Evolutionary conservation across 192 early-diverging fungal species (phyloP).

Genomic region (Podila minutissima): DNA sequence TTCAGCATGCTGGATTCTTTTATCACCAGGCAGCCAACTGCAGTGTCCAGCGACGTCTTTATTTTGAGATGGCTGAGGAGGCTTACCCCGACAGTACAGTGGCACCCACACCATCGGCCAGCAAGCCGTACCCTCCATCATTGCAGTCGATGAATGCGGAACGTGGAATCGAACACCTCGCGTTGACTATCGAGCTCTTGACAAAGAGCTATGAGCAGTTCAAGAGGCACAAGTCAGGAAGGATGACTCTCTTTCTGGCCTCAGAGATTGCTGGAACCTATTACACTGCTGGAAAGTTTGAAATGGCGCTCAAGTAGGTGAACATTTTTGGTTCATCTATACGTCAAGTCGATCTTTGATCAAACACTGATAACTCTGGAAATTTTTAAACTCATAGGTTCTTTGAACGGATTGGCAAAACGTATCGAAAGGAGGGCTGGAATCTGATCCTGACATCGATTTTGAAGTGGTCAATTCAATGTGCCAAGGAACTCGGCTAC

Average conservation of each 20-base stretch:
- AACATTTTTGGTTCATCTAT: background rate
- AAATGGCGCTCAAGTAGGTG: conserved; percentile 80
- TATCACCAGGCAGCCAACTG: conserved; percentile 81
- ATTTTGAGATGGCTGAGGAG: conserved; percentile 62
- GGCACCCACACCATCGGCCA: conserved; percentile 19
- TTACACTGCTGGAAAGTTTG: conserved; percentile 77
- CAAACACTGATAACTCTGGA: background rate
- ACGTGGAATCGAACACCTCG: conserved; percentile 69
- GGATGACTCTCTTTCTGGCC: conserved; percentile 87
- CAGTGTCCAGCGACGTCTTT: conserved; percentile 73
- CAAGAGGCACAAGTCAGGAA: conserved; percentile 72
- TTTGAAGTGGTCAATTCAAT: conserved; percentile 68
- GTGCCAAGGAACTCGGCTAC: conserved; percentile 73
- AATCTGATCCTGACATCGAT: conserved; percentile 73
- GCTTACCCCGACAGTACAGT: conserved; percentile 26
- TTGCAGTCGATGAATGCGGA: conserved; percentile 57
- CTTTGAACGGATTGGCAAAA: conserved; percentile 88
- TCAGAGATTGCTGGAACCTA: conserved; percentile 90
- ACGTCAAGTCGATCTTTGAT: background rate
- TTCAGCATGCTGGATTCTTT: conserved; percentile 91
- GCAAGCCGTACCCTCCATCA: conserved; percentile 48
- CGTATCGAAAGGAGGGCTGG: conserved; percentile 91
- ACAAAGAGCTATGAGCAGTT: conserved; percentile 94
- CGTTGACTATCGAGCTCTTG: conserved; percentile 81
- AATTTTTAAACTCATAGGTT: conserved; percentile 56